Evolutionary conservation across 208 protist species (phyloP).

Genomic region (Trypanosoma conorhini): DNA sequence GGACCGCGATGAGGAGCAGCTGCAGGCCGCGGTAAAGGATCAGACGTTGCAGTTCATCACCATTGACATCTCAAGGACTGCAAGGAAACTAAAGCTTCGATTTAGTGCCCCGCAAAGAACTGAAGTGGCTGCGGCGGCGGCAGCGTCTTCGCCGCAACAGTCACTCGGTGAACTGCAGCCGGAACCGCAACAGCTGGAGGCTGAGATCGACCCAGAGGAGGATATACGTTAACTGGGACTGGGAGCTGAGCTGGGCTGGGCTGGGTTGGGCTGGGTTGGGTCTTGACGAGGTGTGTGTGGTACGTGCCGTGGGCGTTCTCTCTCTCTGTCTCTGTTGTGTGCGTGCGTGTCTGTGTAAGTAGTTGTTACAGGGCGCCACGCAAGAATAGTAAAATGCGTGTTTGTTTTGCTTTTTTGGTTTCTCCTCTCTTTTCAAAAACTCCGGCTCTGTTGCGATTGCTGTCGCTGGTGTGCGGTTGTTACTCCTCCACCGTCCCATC

Average conservation of each 20-base stretch:
- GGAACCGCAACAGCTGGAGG: conserved; percentile 15
- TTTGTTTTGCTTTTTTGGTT: too few relatives aligned
- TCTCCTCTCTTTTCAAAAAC: too few relatives aligned
- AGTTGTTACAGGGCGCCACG: too few relatives aligned
- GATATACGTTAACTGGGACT: conserved; percentile 16
- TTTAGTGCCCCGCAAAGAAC: conserved; percentile 10
- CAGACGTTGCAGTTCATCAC: conserved; percentile 66
- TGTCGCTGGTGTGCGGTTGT: too few relatives aligned
- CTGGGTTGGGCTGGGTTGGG: neutral
- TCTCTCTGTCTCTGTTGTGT: neutral
- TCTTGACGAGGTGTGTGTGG: neutral
- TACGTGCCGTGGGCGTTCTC: conserved; percentile 3
- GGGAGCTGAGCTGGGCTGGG: neutral
- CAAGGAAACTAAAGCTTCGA: conserved; percentile 58
- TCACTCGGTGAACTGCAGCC: conserved; percentile 1
- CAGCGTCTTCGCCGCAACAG: neutral
- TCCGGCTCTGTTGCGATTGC: too few relatives aligned
- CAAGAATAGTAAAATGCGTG: too few relatives aligned
- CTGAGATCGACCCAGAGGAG: conserved; percentile 29
- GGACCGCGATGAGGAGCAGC: conserved; percentile 44
- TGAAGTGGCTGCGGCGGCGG: too few relatives aligned
- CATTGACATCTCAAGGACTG: conserved; percentile 60
- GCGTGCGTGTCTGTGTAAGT: neutral
- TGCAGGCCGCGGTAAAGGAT: conserved; percentile 54
- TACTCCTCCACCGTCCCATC: too few relatives aligned